phyloP scores from a whole-genome alignment of 1,284 basidiomycete species.

The Sporisorium scitamineum region DNA sequence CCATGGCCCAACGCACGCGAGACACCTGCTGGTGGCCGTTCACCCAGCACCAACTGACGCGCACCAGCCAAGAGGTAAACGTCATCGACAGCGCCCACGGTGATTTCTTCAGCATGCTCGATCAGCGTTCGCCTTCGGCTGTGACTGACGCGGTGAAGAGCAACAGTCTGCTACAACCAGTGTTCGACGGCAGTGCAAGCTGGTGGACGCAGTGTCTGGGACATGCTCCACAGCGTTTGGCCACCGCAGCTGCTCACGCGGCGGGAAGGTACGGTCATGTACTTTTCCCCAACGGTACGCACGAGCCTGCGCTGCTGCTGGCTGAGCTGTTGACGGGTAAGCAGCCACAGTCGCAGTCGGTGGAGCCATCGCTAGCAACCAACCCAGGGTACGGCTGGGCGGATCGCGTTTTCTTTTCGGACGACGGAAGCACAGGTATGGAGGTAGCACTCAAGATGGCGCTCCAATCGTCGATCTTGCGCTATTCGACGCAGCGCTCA shows the following conservation, averaged over 20 bases:
- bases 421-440: conserved; percentile 95
- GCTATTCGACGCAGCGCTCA: conserved; percentile 39
- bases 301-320: conserved; percentile 84
- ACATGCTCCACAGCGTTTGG: conserved; percentile 81
- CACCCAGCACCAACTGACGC: conserved; percentile 79
- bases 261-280: conserved; percentile 96
- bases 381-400: conserved; percentile 79
- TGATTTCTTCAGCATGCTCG: conserved; percentile 78
- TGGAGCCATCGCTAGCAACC: conserved; percentile 48
- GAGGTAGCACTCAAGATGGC: conserved; percentile 97
- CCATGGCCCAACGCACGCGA: conserved; percentile 82
- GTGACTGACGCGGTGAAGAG: conserved; percentile 5
- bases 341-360: too few species aligned
- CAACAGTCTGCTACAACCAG: conserved; percentile 74
- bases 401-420: conserved; percentile 87
- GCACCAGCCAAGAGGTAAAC: conserved; percentile 55
- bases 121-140: conserved; percentile 18
- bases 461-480: conserved; percentile 50
- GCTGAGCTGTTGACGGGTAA: conserved; percentile 77
- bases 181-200: conserved; percentile 91
- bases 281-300: conserved; percentile 89
- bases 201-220: conserved; percentile 99
- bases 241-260: conserved; percentile 86
- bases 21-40: conserved; percentile 96
- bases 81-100: conserved; percentile 89